These are phyloP conservation scores for Leptographium procerum DNA, from an alignment of 2,329 filamentous ascomycete genomes.

Conservation along the genomic window DNA sequence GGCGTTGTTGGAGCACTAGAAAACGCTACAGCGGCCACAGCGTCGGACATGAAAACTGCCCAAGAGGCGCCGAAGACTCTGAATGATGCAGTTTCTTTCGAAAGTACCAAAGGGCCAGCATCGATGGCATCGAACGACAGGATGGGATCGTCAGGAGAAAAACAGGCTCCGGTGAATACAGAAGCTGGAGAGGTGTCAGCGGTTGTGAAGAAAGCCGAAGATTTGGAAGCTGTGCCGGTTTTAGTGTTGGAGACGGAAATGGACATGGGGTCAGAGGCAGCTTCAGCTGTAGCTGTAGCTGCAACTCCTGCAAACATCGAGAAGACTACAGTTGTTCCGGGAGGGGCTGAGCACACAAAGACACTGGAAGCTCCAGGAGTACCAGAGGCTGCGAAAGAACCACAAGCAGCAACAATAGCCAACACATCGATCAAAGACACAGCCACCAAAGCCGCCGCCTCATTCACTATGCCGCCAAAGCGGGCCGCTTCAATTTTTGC, in stretches of 20 bases:
- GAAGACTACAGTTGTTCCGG: neutral
- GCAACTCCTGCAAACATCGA: neutral
- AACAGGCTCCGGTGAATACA: no score
- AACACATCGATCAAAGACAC: neutral
- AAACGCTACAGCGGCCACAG: no score
- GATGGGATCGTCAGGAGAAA: no score
- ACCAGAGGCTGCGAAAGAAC: neutral
- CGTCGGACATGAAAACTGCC: no score
- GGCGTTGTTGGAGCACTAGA: no score
- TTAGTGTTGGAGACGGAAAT: no score
- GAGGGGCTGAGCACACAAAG: neutral
- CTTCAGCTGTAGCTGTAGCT: neutral
- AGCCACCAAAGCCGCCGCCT: neutral
- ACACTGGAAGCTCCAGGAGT: neutral
- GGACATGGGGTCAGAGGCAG: no score
- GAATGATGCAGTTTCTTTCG: neutral
- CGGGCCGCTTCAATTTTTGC: neutral
- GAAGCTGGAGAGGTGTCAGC: no score
- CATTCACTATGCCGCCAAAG: neutral
- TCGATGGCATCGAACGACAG: no score
- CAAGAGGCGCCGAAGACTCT: no score
- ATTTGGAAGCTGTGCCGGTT: no score
- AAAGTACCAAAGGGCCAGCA: neutral
- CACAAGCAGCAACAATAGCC: neutral
- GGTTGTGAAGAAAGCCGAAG: no score